Evolutionary conservation across 208 protist species (phyloP), one percentile per base, ranked within the genome.

Genomic region (Tritrichomonas musculus): DNA sequence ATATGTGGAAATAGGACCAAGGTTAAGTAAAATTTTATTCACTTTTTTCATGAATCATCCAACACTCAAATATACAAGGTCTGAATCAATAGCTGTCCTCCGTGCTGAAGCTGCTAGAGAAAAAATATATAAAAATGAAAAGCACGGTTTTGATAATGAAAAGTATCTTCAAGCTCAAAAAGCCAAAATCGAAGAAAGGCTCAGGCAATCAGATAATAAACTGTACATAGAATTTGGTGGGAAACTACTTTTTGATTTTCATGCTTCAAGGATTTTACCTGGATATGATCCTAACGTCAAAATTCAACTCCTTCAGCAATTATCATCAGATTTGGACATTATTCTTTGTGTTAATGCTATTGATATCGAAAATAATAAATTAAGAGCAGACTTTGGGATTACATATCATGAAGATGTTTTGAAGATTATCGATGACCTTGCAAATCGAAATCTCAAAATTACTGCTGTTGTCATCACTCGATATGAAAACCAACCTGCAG

Each of bases 171-270:
- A 49, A 3, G 39, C 30, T 14, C 77, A 88, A 30, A 36, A 44
- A 57, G 47, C 22, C 0, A 88, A 57, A 17, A 88, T 88, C 47
- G 33, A 14, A 22, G 27, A 88, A 49, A 49, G 77, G 4, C 44
- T 88, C 4, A 57, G 27, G 0, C 1, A 88, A 50, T 41, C 14
- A 25, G 77, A 36, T 2, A 39, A 88, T 57, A 88, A 88, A 36
- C 47, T 88, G 30, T 88, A 88, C 30, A 44, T 88, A 39, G 77
- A 88, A 88, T 88, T 88, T 57, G 77, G 77, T 39, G 77, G 77
- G 39, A 88, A 88, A 30, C 41, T 88, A 0, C 47, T 88, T 30
- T 44, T 53, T 39, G 77, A 88, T 36, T 50, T 39, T 57, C 77
- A 88, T 39, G 47, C 77, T 20, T 25, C 77, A 8, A 53, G 77